phyloP scores from a whole-genome alignment of 1,139 yeast species.

The Yamadazyma triangularis region DNA sequence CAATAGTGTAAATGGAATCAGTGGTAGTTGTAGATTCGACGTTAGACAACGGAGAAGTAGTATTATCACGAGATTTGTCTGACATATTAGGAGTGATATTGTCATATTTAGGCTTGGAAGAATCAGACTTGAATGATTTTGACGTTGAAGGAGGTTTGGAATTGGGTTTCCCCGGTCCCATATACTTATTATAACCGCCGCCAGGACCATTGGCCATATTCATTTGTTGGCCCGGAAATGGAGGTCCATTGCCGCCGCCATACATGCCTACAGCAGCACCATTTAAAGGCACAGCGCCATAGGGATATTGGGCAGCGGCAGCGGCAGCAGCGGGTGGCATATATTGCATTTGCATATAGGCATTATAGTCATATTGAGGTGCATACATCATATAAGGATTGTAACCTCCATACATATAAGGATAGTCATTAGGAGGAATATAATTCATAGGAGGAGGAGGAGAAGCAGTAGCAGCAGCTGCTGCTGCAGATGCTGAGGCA shows the following conservation, averaged over 20 bases:
- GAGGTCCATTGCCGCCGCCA: too few relatives aligned
- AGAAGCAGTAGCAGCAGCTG: constrained; percentile 1
- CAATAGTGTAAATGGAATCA: background rate
- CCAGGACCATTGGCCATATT: background rate
- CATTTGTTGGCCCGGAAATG: background rate
- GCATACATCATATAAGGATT: constrained; percentile 9
- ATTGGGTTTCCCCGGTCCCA: too few relatives aligned
- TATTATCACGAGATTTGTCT: background rate
- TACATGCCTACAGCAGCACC: background rate
- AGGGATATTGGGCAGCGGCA: constrained; percentile 7
- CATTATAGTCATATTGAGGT: constrained; percentile 9
- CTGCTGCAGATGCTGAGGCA: too few relatives aligned
- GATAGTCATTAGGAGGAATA: constrained; percentile 2
- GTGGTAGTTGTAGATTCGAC: background rate
- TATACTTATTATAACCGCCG: too few relatives aligned
- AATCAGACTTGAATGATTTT: background rate
- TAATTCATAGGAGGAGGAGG: constrained; percentile 3
- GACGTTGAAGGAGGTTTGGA: background rate
- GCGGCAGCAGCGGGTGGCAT: constrained; percentile 3
- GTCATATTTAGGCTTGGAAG: background rate
- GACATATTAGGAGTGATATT: background rate
- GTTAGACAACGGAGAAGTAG: background rate
- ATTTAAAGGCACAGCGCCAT: constrained; percentile 3
- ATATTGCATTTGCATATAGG: constrained; percentile 8
- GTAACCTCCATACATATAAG: constrained; percentile 5